These are phyloP conservation scores for Silene coronaria DNA, from an alignment of 179 eudicot genomes.

Conservation along the genomic window DNA sequence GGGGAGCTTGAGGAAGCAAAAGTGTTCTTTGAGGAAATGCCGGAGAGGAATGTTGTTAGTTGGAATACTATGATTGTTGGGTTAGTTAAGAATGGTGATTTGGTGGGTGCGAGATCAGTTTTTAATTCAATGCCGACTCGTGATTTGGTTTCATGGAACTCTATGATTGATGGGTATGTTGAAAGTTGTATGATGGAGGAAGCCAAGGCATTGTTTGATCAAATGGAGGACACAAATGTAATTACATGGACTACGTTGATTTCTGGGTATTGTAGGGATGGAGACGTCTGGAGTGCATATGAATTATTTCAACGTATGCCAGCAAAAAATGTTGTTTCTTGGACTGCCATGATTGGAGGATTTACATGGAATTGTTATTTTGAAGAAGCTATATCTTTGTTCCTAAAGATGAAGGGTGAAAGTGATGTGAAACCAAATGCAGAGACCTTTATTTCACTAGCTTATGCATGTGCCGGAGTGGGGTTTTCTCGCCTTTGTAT, in stretches of 20 bases:
- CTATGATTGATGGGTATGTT: conserved; percentile 38
- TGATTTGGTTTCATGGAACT: conserved; percentile 41
- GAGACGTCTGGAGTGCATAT: conserved; percentile 29
- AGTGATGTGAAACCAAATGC: conserved; percentile 28
- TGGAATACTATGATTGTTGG: conserved; percentile 45
- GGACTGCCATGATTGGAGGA: conserved; percentile 48
- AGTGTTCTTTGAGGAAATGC: conserved; percentile 36
- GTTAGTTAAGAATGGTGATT: conserved; percentile 32
- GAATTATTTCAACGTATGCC: conserved; percentile 33
- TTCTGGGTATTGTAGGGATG: conserved; percentile 34
- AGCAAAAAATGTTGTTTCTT: conserved; percentile 37
- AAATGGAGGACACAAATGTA: conserved; percentile 31
- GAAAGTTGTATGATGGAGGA: conserved; percentile 35
- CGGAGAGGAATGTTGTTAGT: conserved; percentile 40
- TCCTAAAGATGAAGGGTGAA: conserved; percentile 30
- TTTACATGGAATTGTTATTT: conserved; percentile 39
- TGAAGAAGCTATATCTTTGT: conserved; percentile 32
- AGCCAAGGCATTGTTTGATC: conserved; percentile 40
- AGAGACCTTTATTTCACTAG: conserved; percentile 35
- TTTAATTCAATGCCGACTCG: conserved; percentile 34
- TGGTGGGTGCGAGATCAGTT: conserved; percentile 35
- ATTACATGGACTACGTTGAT: conserved; percentile 40
- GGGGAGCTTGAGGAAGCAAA: conserved; percentile 35
- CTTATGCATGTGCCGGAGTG: conserved; percentile 38
- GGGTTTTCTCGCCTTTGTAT: conserved; percentile 31